These are phyloP conservation scores for Syzygium aqueum DNA, from an alignment of 345 rosid genomes.

Conservation along the genomic window DNA sequence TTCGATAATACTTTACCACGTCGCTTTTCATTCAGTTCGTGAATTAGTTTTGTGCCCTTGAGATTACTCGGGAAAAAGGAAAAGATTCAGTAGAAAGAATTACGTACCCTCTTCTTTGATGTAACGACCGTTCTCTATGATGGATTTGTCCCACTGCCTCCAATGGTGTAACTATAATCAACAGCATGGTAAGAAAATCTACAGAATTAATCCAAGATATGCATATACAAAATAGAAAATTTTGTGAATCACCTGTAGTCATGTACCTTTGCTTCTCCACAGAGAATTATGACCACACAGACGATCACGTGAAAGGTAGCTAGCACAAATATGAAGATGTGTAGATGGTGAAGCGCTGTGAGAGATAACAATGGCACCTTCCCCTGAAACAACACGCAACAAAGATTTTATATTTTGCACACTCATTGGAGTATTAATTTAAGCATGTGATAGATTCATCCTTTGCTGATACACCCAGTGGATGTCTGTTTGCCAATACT, in stretches of 20 bases:
- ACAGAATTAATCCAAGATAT: neutral
- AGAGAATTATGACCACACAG: slow-evolving; percentile 43
- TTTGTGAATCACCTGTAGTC: neutral
- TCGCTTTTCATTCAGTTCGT: neutral
- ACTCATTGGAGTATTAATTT: neutral
- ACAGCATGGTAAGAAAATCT: neutral
- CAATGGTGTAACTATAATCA: slow-evolving; percentile 50
- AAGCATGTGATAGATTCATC: neutral
- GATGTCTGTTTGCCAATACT: neutral
- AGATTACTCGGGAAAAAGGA: neutral
- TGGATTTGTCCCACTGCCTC: slow-evolving; percentile 68
- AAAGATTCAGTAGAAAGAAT: neutral
- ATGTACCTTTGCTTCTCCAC: slow-evolving; percentile 63
- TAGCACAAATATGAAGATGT: slow-evolving; percentile 71
- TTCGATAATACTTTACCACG: neutral
- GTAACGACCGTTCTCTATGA: slow-evolving; percentile 8
- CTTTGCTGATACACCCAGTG: neutral
- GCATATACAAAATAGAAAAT: neutral
- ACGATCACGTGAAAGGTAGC: slow-evolving; percentile 59
- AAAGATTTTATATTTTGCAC: neutral
- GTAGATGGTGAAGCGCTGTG: slow-evolving; percentile 75
- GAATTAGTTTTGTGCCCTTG: neutral
- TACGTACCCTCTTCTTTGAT: slow-evolving; percentile 39
- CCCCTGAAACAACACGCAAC: slow-evolving; percentile 30
- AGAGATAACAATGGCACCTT: slow-evolving; percentile 48